Conservation (phyloP, 2,329 filamentous ascomycete species). For the Cordyceps militaris region DNA sequence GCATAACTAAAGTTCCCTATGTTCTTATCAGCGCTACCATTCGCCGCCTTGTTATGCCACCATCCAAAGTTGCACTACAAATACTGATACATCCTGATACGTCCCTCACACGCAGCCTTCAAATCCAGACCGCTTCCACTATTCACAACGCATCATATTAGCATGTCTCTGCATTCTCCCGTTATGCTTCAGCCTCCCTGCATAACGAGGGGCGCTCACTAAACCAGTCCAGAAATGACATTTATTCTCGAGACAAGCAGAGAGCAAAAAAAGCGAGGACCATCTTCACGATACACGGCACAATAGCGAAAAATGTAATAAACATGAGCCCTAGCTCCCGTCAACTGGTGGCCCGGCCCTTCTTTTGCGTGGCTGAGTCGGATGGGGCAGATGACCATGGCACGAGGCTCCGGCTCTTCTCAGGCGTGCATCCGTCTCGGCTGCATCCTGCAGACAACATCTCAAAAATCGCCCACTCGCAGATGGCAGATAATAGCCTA, state of each 20-base stretch:
- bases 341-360: not conserved
- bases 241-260: no score
- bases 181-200: not conserved
- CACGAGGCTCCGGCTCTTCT: not conserved
- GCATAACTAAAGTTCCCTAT: not conserved
- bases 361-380: not conserved
- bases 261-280: no score
- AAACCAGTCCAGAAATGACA: no score
- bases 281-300: no score
- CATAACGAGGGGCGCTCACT: not conserved
- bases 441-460: not conserved
- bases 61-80: no score
- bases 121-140: not conserved
- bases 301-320: not conserved
- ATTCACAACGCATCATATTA: not conserved
- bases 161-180: not conserved
- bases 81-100: no score
- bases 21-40: not conserved
- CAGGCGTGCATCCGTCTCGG: slow-evolving; percentile 1
- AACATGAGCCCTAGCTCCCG: not conserved
- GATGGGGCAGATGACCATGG: slow-evolving; percentile 1
- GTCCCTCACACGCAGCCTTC: not conserved
- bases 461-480: not conserved
- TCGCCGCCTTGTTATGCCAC: not conserved
- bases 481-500: no score